Evolutionary conservation across 495 filamentous ascomycete species (phyloP).

Genomic region (Penicillium egyptiacum): DNA sequence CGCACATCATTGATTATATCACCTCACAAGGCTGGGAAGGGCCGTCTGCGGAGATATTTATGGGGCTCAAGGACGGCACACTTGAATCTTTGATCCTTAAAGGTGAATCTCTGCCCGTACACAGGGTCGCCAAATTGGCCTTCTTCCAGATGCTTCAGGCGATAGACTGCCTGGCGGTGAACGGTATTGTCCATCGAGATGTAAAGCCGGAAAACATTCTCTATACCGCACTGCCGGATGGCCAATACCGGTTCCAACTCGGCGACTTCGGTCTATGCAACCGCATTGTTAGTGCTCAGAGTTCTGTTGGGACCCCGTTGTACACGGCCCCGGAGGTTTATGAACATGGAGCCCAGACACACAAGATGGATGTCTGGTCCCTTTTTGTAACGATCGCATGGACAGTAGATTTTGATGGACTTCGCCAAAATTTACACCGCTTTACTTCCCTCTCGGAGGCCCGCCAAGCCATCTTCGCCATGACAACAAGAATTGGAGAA

Average conservation of each 20-base stretch:
- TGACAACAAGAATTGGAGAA: not conserved
- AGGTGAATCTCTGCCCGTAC: not conserved
- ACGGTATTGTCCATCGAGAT: not conserved
- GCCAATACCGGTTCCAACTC: not conserved
- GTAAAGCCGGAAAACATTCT: not conserved
- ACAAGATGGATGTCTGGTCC: not conserved
- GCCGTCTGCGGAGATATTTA: not conserved
- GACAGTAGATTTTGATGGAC: not conserved
- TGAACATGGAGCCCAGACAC: not conserved
- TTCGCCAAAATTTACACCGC: not conserved
- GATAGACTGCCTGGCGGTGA: not conserved
- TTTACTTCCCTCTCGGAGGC: not conserved
- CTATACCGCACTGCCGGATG: not conserved
- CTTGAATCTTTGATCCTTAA: not conserved
- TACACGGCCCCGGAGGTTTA: not conserved
- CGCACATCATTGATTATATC: not conserved
- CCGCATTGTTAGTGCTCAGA: not conserved
- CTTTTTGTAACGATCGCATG: not conserved
- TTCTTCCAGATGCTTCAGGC: not conserved
- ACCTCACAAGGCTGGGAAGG: not conserved
- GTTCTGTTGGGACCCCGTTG: not conserved
- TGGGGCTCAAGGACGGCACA: not conserved
- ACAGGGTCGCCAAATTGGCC: not conserved
- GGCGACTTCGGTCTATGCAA: not conserved
- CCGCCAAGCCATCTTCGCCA: not conserved